phyloP scores from a whole-genome alignment of 2,329 filamentous ascomycete genomes.

The Cladosporium sp. region DNA sequence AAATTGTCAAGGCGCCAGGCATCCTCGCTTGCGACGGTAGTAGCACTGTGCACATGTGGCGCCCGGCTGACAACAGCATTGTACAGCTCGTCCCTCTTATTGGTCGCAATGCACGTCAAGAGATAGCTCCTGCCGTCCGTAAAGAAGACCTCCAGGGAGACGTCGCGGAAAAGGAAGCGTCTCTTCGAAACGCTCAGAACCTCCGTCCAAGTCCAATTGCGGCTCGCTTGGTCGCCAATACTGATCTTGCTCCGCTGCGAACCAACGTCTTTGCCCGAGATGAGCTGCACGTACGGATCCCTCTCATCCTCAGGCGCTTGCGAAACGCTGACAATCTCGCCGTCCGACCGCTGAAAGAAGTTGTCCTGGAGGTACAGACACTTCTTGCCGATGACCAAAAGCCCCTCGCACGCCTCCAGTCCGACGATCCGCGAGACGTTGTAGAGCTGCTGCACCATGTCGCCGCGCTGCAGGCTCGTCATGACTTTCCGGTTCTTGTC shows the following conservation, averaged over 20 bases:
- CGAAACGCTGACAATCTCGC: slow-evolving; percentile 94
- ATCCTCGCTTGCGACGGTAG: slow-evolving; percentile 67
- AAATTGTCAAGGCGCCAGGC: slow-evolving; percentile 86
- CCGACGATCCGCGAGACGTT: slow-evolving; percentile 94
- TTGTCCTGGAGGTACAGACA: slow-evolving; percentile 92
- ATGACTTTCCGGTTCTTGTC: slow-evolving; percentile 98
- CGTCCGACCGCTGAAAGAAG: slow-evolving; percentile 89
- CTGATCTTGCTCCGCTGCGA: slow-evolving; percentile 44
- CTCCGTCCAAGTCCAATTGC: slow-evolving; percentile 90
- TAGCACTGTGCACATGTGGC: slow-evolving; percentile 61
- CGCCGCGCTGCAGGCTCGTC: slow-evolving; percentile 82
- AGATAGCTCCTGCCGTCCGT: slow-evolving; percentile 94
- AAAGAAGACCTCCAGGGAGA: slow-evolving; percentile 96
- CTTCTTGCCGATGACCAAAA: slow-evolving; percentile 87
- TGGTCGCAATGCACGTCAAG: slow-evolving; percentile 71
- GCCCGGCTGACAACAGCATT: slow-evolving; percentile 70
- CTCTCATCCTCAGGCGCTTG: slow-evolving; percentile 88
- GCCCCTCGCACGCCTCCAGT: slow-evolving; percentile 85
- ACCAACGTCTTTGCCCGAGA: slow-evolving; percentile 67
- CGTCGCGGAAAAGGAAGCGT: slow-evolving; percentile 89
- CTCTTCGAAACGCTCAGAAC: slow-evolving; percentile 94
- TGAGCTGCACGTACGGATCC: slow-evolving; percentile 91
- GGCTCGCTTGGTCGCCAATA: slow-evolving; percentile 65
- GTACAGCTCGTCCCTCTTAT: slow-evolving; percentile 72
- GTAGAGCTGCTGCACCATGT: slow-evolving; percentile 87